These are phyloP conservation scores for Yarrowia sp. DNA, from an alignment of 805 yeast species.

Conservation along the genomic window DNA sequence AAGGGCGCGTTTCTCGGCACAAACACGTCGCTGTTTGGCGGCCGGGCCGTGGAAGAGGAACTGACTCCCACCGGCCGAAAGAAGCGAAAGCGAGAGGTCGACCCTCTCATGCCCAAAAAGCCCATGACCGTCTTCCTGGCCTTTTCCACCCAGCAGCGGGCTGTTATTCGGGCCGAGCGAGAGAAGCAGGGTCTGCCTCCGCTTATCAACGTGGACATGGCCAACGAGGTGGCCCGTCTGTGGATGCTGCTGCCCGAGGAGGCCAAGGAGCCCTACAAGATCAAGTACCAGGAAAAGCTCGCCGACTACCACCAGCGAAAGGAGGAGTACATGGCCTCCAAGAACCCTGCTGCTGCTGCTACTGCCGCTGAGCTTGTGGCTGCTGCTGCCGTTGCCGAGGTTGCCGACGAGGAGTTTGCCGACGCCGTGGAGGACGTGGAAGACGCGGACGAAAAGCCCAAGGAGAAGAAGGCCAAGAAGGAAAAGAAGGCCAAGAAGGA, in stretches of 20 bases:
- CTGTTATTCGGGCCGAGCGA: conserved; percentile 66
- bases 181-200: conserved; percentile 56
- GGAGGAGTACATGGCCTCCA: background rate
- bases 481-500: background rate
- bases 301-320: background rate
- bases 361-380: background rate
- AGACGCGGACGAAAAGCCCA: background rate
- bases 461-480: conserved; percentile 10
- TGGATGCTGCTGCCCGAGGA: conserved; percentile 70
- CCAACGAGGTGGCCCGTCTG: conserved; percentile 69
- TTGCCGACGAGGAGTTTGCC: background rate
- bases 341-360: background rate
- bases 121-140: conserved; percentile 85
- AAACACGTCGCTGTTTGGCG: background rate
- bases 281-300: conserved; percentile 2
- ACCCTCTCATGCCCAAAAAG: conserved; percentile 93
- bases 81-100: conserved; percentile 39
- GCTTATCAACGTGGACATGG: conserved; percentile 70
- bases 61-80: conserved; percentile 12
- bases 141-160: conserved; percentile 71
- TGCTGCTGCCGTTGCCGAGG: background rate
- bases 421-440: background rate
- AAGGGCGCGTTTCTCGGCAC: background rate
- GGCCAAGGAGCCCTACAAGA: conserved; percentile 10
- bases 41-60: background rate